These are phyloP conservation scores for Colletotrichum melonis DNA, from an alignment of 2,329 filamentous ascomycete genomes.

Conservation along the genomic window DNA sequence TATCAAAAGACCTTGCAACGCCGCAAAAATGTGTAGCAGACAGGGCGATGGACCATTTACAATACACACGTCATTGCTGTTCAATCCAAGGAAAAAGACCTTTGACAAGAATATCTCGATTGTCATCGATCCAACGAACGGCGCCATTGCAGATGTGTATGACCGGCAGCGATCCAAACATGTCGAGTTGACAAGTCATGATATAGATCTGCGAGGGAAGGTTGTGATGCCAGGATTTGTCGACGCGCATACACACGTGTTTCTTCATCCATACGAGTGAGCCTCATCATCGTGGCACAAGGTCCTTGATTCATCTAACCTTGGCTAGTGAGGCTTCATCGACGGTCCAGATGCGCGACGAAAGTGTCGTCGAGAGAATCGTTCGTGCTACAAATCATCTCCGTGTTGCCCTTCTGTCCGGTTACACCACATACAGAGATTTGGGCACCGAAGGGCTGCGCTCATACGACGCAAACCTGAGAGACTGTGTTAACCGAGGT, in stretches of 20 bases:
- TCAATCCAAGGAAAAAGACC: constrained; percentile 56
- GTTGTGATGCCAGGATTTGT: constrained; percentile 64
- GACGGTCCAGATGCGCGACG: constrained; percentile 65
- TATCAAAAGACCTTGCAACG: neutral
- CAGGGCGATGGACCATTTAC: constrained; percentile 34
- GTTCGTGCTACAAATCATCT: constrained; percentile 66
- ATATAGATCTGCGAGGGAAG: constrained; percentile 66
- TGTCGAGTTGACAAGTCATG: constrained; percentile 44
- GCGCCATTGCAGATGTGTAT: constrained; percentile 51
- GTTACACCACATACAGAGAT: constrained; percentile 70
- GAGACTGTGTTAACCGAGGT: constrained; percentile 65
- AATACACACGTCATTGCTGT: constrained; percentile 59
- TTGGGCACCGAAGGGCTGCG: constrained; percentile 64
- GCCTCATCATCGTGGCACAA: neutral
- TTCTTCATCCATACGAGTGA: constrained; percentile 61
- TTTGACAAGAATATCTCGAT: constrained; percentile 56
- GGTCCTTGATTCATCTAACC: neutral
- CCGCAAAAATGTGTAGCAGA: constrained; percentile 7
- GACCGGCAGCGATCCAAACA: constrained; percentile 41
- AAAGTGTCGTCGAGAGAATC: constrained; percentile 66
- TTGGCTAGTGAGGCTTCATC: constrained; percentile 25
- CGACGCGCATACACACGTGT: constrained; percentile 68
- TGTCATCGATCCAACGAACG: constrained; percentile 50
- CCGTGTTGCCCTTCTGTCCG: constrained; percentile 63
- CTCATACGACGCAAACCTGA: constrained; percentile 60